Evolutionary conservation across 176 grass and related monocot genomes (phyloP).

Genomic region (Bolboschoenus planiculmis): DNA sequence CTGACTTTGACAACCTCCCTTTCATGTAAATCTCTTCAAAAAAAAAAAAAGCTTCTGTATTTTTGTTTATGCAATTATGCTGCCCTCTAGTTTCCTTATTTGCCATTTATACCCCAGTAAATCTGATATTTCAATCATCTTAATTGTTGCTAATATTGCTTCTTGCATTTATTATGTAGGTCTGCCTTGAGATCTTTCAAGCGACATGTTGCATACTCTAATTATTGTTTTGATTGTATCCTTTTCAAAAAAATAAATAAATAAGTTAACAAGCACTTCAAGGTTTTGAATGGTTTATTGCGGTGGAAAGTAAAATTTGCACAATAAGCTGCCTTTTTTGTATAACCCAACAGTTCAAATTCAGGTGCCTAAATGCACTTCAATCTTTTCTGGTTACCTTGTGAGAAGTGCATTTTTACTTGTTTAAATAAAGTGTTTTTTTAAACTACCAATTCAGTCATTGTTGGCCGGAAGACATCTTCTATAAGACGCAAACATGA

Average conservation of each 20-base stretch:
- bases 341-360: background rate
- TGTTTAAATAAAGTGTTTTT: slow-evolving; percentile 8
- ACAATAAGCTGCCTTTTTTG: background rate
- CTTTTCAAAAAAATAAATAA: slow-evolving; percentile 17
- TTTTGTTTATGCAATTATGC: slow-evolving; percentile 14
- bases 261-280: background rate
- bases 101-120: background rate
- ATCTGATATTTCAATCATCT: slow-evolving; percentile 5
- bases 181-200: slow-evolving; percentile 84
- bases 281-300: background rate
- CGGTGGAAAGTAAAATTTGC: background rate
- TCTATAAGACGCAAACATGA: slow-evolving; percentile 69
- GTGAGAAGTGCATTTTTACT: slow-evolving; percentile 21
- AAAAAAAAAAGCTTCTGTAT: background rate
- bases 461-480: slow-evolving; percentile 89
- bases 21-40: slow-evolving; percentile 60
- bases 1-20: slow-evolving; percentile 46
- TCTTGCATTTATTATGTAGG: slow-evolving; percentile 37
- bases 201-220: slow-evolving; percentile 70
- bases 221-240: slow-evolving; percentile 89
- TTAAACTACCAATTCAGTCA: slow-evolving; percentile 64
- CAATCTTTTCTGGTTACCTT: slow-evolving; percentile 8
- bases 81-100: background rate
- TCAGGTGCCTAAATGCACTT: background rate
- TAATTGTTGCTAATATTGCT: slow-evolving; percentile 19